Percentiles rank a stretch among this genome's conserved stretches.
phyloP scores from a whole-genome alignment of 2,329 filamentous ascomycete species.

The Ramichloridium luteum region DNA sequence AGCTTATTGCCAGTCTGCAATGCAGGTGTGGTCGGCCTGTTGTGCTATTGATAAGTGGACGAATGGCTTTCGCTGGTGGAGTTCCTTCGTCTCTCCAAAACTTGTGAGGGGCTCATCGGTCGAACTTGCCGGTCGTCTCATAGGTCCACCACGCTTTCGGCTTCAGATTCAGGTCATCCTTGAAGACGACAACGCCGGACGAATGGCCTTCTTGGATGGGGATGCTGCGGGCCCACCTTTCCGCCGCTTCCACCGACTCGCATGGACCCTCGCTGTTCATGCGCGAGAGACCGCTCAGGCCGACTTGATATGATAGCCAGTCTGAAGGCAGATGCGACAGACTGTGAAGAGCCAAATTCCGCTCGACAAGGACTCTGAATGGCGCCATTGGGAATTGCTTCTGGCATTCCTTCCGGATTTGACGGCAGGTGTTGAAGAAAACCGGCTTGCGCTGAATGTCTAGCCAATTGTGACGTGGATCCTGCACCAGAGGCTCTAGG shows the following conservation, averaged over 20 bases:
- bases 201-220: neutral
- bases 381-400: neutral
- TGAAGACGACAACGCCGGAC: constrained; percentile 1
- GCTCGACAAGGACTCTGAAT: neutral
- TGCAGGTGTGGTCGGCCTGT: too few relatives aligned
- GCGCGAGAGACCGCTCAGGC: neutral
- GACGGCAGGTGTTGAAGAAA: neutral
- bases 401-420: neutral
- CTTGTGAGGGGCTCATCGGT: too few relatives aligned
- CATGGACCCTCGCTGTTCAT: neutral
- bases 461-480: neutral
- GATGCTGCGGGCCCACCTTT: too few relatives aligned
- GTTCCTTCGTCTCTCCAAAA: too few relatives aligned
- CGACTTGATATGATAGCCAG: neutral
- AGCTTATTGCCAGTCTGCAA: too few relatives aligned
- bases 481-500: neutral
- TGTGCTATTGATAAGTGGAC: too few relatives aligned
- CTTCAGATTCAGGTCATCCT: neutral
- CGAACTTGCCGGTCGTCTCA: too few relatives aligned
- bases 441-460: neutral
- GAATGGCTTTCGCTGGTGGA: too few relatives aligned
- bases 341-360: neutral
- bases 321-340: neutral
- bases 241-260: neutral
- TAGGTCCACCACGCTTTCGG: neutral